Conservation (phyloP, 805 yeast species). For the Phaffomyces thermotolerans region DNA sequence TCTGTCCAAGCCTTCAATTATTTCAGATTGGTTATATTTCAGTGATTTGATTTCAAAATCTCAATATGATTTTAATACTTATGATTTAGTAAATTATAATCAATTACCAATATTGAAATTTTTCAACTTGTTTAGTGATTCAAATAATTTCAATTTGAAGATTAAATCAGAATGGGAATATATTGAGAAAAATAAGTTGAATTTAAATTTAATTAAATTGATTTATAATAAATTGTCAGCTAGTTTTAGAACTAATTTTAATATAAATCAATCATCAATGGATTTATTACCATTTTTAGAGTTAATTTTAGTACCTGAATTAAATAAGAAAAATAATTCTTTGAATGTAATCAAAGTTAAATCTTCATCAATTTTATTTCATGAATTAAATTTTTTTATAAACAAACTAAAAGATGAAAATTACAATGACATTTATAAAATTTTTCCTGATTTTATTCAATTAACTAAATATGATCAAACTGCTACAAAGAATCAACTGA, state of each 20-base stretch:
- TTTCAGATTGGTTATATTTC: slow-evolving; percentile 74
- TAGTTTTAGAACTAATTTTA: slow-evolving; percentile 10
- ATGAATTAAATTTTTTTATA: slow-evolving; percentile 32
- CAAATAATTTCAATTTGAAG: slow-evolving; percentile 32
- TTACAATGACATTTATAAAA: slow-evolving; percentile 20
- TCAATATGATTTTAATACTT: slow-evolving; percentile 34
- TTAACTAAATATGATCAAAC: slow-evolving; percentile 17
- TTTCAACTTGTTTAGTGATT: slow-evolving; percentile 58
- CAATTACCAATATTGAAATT: slow-evolving; percentile 53
- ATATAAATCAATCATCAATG: slow-evolving; percentile 12
- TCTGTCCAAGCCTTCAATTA: slow-evolving; percentile 46
- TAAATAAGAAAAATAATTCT: slow-evolving; percentile 7
- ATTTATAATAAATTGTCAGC: slow-evolving; percentile 10
- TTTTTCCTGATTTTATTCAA: slow-evolving; percentile 18
- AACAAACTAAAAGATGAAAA: slow-evolving; percentile 28
- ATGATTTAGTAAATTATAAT: slow-evolving; percentile 45
- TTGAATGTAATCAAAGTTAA: not conserved
- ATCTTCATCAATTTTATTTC: slow-evolving; percentile 22
- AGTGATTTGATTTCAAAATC: slow-evolving; percentile 49
- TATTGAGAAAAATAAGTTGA: slow-evolving; percentile 17
- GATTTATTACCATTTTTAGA: slow-evolving; percentile 32
- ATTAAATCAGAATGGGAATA: slow-evolving; percentile 25
- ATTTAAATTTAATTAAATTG: slow-evolving; percentile 8
- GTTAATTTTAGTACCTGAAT: slow-evolving; percentile 23
- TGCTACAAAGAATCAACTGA: slow-evolving; percentile 13